Evolutionary conservation across 768 basidiomycete species (phyloP), one percentile per base, ranked within the genome.

Genomic region (Tulasnella sp.): DNA sequence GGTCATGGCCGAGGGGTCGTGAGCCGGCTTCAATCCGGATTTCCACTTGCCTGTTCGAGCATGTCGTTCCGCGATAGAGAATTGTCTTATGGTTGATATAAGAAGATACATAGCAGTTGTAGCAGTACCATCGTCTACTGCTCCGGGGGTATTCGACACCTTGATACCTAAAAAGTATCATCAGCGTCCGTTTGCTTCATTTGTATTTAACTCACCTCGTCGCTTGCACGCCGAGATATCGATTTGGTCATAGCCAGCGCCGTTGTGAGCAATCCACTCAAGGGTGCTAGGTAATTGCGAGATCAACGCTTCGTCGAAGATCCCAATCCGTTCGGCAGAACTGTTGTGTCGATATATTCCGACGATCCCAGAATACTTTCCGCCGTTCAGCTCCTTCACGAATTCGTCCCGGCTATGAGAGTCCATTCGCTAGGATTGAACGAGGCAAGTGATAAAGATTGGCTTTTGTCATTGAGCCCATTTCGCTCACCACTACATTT

Each of bases 211-310:
- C 64, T 15, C 58, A 83, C 86, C 84, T 64, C 73, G 73, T 8
- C 71, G 75, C 60, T 76, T 83, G 64, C 81, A 82, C 3, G 81
- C 81, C 5, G 66, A 64, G 13, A 90, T 77, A 60, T 91, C 83
- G 57, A 93, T 81, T 55, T 81, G 78, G 62, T 95, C 89, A 62
- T 95, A 95, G 0, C 91, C 89, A 0, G 91, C 89, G 9, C 90
- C 91, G 52, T 91, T 91, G 64, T 90, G 89, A 1, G 81, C 85
- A 61, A 93, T 87, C 81, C 83, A 90, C 60, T 80, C 79, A 56
- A 92, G 72, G 16, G 70, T 71, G 1, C 70, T 55, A 1, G 87
- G 79, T 8, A 95, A 69, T 0, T 73, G 76, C 43, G 70, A 65
- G 57, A 95, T 71, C 57, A 93, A 70, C 56, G 82, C 83, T 63